Evolutionary conservation across 306 rosid species (phyloP).

Genomic region (Glycine latifolia): DNA sequence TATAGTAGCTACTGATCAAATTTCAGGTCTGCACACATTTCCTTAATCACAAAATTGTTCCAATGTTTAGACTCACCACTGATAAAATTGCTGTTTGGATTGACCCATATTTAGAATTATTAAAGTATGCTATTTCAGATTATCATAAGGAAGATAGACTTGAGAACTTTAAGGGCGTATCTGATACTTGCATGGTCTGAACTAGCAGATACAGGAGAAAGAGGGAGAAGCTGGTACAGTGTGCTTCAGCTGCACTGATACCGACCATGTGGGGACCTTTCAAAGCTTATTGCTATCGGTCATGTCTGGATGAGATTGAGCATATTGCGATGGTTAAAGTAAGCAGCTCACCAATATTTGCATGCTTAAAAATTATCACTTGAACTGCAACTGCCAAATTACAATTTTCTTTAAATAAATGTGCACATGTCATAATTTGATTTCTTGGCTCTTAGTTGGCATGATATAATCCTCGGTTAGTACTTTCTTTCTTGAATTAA

Average conservation of each 20-base stretch:
- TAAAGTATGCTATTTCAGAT: neutral
- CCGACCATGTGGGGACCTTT: slow-evolving; percentile 84
- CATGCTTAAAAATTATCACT: neutral
- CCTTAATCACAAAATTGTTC: neutral
- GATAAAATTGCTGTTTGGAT: neutral
- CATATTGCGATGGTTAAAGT: slow-evolving; percentile 89
- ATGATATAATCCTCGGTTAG: neutral
- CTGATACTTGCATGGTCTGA: slow-evolving; percentile 29
- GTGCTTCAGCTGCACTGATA: slow-evolving; percentile 59
- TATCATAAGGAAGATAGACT: neutral
- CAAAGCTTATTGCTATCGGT: slow-evolving; percentile 66
- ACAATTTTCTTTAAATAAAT: neutral
- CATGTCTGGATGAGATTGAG: slow-evolving; percentile 74
- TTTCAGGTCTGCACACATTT: neutral
- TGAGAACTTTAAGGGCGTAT: neutral
- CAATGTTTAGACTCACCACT: neutral
- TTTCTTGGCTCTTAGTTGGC: neutral
- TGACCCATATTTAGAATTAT: neutral
- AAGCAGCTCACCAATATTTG: slow-evolving; percentile 36
- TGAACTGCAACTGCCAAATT: neutral
- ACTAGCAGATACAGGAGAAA: slow-evolving; percentile 74
- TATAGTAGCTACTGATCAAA: neutral
- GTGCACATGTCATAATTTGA: neutral
- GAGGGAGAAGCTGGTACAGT: slow-evolving; percentile 63
- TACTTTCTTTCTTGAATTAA: too few species aligned